Evolutionary conservation across 495 filamentous ascomycete genomes (phyloP), one percentile per base, ranked within the genome.

Genomic region (Parathielavia appendiculata): DNA sequence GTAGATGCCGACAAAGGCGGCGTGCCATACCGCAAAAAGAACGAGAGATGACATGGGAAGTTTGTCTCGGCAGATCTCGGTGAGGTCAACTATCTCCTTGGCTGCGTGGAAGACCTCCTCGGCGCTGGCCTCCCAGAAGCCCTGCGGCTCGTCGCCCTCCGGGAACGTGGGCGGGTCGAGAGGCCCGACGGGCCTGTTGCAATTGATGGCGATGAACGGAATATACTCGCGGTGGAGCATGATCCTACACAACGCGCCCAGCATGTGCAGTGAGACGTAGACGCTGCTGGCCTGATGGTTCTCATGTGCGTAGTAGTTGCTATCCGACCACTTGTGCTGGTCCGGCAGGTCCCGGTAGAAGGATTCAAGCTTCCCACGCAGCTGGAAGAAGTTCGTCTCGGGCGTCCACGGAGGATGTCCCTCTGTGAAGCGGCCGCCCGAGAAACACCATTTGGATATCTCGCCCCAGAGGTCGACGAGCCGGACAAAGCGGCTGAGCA

Each of bases 211-310:
- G 16, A 96, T 79, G 67, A 92, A 93, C 0, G 90, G 89, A 30
- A 95, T 79, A 65, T 89, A 92, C 64, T 91, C 85, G 57, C 89
- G 81, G 69, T 93, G 87, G 22, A 95, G 77, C 66, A 90, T 84
- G 54, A 96, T 89, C 38, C 82, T 76, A 57, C 86, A 92, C 8
- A 95, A 74, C 35, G 86, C 85, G 62, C 87, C 86, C 6, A 90
- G 83, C 59, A 88, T 85, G 64, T 96, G 90, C 70, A 93, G 78
- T 20, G 90, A 77, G 5, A 86, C 86, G 62, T 89, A 96, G 2
- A 84, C 77, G 36, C 87, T 86, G 16, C 88, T 83, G 2, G 83
- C 88, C 61, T 85, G 84, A 63, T 86, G 83, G 59, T 84, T 86
- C 67, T 90, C 87, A 65, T 93, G 88, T 16, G 85, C 88, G 63